A percentile compares a stretch with the other conserved stretches of the same genome.
These are phyloP conservation scores for Neolentinus lepideus DNA, from an alignment of 1,284 basidiomycete species.

Conservation along the genomic window DNA sequence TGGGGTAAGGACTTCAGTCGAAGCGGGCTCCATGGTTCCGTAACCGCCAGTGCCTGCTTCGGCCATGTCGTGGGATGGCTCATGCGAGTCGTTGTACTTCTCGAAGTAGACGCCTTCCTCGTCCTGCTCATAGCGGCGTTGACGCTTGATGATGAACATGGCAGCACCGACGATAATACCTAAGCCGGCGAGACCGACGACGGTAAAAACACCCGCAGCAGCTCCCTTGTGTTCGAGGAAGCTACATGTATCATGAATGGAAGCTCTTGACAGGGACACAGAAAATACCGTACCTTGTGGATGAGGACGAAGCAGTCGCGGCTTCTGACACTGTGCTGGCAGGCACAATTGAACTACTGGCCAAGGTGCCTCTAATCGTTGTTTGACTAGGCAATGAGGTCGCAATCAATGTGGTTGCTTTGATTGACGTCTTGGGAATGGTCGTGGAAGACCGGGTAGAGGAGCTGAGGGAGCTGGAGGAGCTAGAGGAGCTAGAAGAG, in stretches of 20 bases:
- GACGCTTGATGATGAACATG: slow-evolving; percentile 15
- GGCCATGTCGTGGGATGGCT: slow-evolving; percentile 11
- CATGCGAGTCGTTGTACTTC: slow-evolving; percentile 17
- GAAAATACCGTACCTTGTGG: neutral
- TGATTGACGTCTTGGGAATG: neutral
- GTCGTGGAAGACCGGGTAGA: slow-evolving; percentile 1
- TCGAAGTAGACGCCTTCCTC: slow-evolving; percentile 26
- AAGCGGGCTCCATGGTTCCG: slow-evolving; percentile 8
- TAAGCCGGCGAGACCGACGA: slow-evolving; percentile 18
- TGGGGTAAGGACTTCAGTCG: slow-evolving; percentile 15
- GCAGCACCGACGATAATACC: slow-evolving; percentile 11
- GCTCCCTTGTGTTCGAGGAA: slow-evolving; percentile 26
- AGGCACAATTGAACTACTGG: neutral
- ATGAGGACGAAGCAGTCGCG: neutral
- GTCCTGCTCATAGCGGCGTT: slow-evolving; percentile 17
- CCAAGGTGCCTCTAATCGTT: neutral
- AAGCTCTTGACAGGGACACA: neutral
- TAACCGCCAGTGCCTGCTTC: slow-evolving; percentile 4
- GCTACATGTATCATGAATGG: slow-evolving; percentile 10
- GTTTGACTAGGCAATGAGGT: neutral
- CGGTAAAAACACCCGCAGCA: slow-evolving; percentile 22
- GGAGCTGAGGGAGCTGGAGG: slow-evolving; percentile 4
- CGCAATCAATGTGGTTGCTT: slow-evolving; percentile 1
- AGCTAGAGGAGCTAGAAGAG: slow-evolving; percentile 5
- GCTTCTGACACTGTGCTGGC: neutral